Conservation (phyloP, 163 green algal genomes). For the Scenedesmus sp. region DNA sequence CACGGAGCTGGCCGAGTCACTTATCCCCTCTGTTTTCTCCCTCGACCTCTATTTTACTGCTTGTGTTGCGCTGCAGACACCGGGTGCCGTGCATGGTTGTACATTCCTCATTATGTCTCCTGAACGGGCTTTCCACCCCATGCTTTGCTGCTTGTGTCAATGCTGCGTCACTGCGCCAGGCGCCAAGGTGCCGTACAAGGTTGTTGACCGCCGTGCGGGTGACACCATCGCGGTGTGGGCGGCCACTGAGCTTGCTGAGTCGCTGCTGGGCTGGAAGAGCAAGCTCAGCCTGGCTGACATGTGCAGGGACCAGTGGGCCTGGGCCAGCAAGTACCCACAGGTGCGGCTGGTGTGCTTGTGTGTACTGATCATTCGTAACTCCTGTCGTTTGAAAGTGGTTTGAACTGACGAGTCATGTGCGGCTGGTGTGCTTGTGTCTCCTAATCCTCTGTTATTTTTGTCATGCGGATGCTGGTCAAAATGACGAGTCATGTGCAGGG, state of each 20-base stretch:
- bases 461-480: too few relatives aligned
- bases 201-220: constrained; percentile 75
- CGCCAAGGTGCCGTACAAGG: constrained; percentile 85
- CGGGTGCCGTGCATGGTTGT: too few relatives aligned
- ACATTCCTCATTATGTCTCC: neutral
- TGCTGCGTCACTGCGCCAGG: constrained; percentile 54
- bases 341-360: constrained; percentile 35
- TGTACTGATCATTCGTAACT: neutral
- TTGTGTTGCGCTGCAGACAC: too few relatives aligned
- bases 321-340: constrained; percentile 90
- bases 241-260: constrained; percentile 85
- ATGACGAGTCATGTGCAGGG: too few relatives aligned
- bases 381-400: neutral
- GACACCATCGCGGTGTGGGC: constrained; percentile 91
- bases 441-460: too few relatives aligned
- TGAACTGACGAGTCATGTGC: neutral
- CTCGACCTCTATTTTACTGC: too few relatives aligned
- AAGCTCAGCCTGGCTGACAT: constrained; percentile 91
- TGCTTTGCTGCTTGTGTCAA: neutral
- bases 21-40: too few relatives aligned
- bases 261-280: constrained; percentile 92
- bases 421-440: neutral
- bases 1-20: constrained; percentile 82
- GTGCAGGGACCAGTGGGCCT: constrained; percentile 95
- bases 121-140: neutral